Conservation (phyloP, 169 alveolate species). For the Eimeria necatrix region DNA sequence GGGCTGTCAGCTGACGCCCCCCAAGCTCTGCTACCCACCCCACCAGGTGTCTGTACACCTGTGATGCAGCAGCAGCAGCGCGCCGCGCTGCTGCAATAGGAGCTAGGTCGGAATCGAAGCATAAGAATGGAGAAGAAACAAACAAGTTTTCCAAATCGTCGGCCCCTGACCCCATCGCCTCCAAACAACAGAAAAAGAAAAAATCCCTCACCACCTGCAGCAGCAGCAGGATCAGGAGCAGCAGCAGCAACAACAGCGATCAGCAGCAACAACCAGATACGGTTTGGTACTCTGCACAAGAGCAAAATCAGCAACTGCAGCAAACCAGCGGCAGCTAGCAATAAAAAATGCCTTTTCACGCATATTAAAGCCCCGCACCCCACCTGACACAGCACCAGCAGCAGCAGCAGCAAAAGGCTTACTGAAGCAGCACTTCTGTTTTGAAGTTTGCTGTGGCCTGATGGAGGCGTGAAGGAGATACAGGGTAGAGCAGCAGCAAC, state of each 20-base stretch:
- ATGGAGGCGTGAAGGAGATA: neutral
- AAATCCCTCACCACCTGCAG: slow-evolving; percentile 66
- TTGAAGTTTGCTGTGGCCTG: neutral
- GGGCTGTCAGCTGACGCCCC: slow-evolving; percentile 33
- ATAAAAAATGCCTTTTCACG: no score
- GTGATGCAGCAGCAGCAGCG: slow-evolving; percentile 54
- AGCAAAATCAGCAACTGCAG: slow-evolving; percentile 20
- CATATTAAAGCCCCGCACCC: no score
- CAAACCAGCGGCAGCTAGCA: neutral
- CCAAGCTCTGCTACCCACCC: slow-evolving; percentile 23
- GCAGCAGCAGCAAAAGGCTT: slow-evolving; percentile 32
- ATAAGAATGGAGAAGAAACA: neutral
- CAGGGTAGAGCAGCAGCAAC: slow-evolving; percentile 60
- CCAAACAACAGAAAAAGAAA: slow-evolving; percentile 43
- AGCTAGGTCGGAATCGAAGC: neutral
- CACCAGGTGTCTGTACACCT: slow-evolving; percentile 65
- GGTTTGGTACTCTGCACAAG: no score
- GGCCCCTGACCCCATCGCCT: slow-evolving; percentile 43
- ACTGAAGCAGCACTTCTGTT: neutral
- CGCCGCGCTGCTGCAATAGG: slow-evolving; percentile 62
- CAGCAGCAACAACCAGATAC: neutral
- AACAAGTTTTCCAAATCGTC: neutral
- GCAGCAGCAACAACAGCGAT: slow-evolving; percentile 45
- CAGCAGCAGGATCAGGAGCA: slow-evolving; percentile 50
- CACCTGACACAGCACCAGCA: neutral